Base-by-base conservation (phyloP, 768 basidiomycete species). In the Tubosaeta brunneosetosa region DNA sequence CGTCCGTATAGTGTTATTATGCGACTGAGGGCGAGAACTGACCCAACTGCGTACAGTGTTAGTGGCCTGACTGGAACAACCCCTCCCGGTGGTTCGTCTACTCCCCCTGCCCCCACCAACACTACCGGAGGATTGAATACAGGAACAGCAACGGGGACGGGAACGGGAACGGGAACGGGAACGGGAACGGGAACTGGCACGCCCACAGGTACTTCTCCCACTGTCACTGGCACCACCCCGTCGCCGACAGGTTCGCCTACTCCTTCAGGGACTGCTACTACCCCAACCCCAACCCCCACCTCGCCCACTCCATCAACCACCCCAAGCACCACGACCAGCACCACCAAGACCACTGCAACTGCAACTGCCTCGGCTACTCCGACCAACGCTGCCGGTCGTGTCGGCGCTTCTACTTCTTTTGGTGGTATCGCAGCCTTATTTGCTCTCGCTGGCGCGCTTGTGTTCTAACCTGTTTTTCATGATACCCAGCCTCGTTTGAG, bases 41-140 rank as follows among this genome's bases (percentile, higher is more conserved):
- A 59, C 53, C 2, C 33, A 36, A 31, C 46, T 42, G 44, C 51
- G 22, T 40, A 11, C 56, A 87, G 83, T 4, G 70, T 88, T 26
- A 66, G 72, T 34, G 73, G 73, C 36, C 86, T 88, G 85, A 72
- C 71, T 12, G 86, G 86, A 45, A 78, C 80, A 26, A 58, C 59
- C 37, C 47, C 56, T n/a, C n/a, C 47, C 11, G 60, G 60, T 44
- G 57, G 57, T 52, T 64, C 66, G 50, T 62, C 66, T 22, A 19
- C 50, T 40, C 14, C 54, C 38, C 19, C 38, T 1, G 44, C 44
- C 34, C 14, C 62, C 22, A 40, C 47, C 44, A 27, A 25, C 19
- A 52, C 55, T 57, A 49, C 51, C 33, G 2, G 44, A 16, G 22
- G 22, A 22, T 22, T 22, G 22, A 22, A 22, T 22, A 22, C n/a